These are phyloP conservation scores for Fusarium coffeatum DNA, from an alignment of 2,329 filamentous ascomycete genomes.

Conservation along the genomic window DNA sequence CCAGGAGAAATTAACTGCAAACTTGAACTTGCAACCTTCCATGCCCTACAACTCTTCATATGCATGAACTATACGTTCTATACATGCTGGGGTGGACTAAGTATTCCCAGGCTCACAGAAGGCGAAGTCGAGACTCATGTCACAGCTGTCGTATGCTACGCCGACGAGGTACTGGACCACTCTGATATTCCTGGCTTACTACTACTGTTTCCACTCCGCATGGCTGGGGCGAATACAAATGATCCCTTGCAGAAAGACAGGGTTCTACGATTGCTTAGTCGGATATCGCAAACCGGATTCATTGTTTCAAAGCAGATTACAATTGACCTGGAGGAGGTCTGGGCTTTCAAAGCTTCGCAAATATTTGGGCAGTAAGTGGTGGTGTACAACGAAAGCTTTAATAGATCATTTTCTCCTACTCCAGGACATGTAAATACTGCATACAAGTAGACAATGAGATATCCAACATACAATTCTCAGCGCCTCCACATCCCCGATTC, in stretches of 20 bases:
- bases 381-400: too few species aligned
- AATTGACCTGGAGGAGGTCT: conserved; percentile 39
- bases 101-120: conserved; percentile 12
- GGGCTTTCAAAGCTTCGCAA: conserved; percentile 19
- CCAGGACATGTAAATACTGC: rapidly evolving
- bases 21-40: conserved; percentile 27
- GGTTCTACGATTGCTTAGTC: conserved; percentile 9
- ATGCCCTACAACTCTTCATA: conserved; percentile 38
- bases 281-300: conserved; percentile 40
- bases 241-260: background rate
- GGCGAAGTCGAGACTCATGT: conserved; percentile 8
- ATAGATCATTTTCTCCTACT: rapidly evolving
- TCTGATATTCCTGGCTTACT: conserved; percentile 37
- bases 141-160: background rate
- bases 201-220: conserved; percentile 41
- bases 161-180: conserved; percentile 1
- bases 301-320: conserved; percentile 40
- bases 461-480: background rate
- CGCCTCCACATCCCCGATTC: background rate
- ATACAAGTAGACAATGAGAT: too few species aligned
- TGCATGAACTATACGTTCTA: conserved; percentile 44
- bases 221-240: conserved; percentile 31
- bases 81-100: conserved; percentile 25
- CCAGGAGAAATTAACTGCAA: background rate
- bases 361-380: too few species aligned